Conservation (phyloP, 2,329 filamentous ascomycete genomes). For the Paradendryphiella salina region DNA sequence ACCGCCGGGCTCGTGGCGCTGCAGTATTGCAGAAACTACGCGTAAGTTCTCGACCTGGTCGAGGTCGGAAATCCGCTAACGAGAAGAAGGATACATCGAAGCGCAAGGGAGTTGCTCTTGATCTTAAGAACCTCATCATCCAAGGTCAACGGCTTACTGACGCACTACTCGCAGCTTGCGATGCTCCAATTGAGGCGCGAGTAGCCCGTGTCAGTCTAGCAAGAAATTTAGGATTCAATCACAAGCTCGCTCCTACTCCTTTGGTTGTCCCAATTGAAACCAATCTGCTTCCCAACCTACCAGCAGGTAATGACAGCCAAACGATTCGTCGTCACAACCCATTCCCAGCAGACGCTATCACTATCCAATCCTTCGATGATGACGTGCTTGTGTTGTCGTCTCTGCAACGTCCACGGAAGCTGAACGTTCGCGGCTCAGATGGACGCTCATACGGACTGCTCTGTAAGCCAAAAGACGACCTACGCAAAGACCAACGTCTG, state of each 20-base stretch:
- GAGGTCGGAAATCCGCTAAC: conserved; percentile 34
- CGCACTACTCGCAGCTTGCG: conserved; percentile 78
- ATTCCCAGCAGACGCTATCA: conserved; percentile 83
- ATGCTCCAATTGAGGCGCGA: conserved; percentile 74
- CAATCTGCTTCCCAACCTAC: conserved; percentile 80
- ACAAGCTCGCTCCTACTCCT: conserved; percentile 77
- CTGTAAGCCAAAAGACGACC: conserved; percentile 97
- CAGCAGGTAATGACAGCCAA: conserved; percentile 68
- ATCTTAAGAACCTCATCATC: conserved; percentile 71
- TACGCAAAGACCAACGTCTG: conserved; percentile 93
- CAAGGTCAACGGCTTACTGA: conserved; percentile 82
- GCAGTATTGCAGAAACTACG: conserved; percentile 49
- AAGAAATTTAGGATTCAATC: conserved; percentile 79
- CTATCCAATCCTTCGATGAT: conserved; percentile 78
- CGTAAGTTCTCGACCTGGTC: conserved; percentile 22
- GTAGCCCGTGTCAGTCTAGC: conserved; percentile 73
- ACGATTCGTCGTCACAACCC: conserved; percentile 74
- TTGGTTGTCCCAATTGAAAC: conserved; percentile 88
- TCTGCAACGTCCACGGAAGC: conserved; percentile 85
- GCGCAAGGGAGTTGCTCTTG: conserved; percentile 58
- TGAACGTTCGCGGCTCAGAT: conserved; percentile 86
- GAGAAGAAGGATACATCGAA: conserved; percentile 55
- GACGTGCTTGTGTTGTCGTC: conserved; percentile 90
- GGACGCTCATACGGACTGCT: conserved; percentile 86
- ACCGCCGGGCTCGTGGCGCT: conserved; percentile 62